Percentiles rank a stretch among this genome's conserved stretches.
phyloP scores from a whole-genome alignment of 1,139 yeast species.

The Suhomyces choctaworum region DNA sequence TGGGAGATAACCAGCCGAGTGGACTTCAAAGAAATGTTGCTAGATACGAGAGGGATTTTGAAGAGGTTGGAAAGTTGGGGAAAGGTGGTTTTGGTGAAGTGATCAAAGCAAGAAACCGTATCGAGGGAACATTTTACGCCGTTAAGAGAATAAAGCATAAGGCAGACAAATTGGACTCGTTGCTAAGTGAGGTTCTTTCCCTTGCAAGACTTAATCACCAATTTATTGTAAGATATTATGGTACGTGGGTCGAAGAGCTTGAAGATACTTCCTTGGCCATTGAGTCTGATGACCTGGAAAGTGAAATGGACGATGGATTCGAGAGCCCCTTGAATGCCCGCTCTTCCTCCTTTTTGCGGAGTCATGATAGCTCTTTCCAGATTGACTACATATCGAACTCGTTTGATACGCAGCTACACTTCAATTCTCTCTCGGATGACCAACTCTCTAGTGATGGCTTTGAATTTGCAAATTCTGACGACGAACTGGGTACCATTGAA shows the following conservation, averaged over 20 bases:
- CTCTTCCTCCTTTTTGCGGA: conserved; percentile 33
- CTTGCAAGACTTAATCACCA: conserved; percentile 92
- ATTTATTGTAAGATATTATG: conserved; percentile 92
- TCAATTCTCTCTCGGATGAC: conserved; percentile 47
- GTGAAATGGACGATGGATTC: conserved; percentile 22
- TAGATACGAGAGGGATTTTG: conserved; percentile 68
- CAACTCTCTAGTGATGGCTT: conserved; percentile 24
- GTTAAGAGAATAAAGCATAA: conserved; percentile 87
- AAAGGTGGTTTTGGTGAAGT: conserved; percentile 98
- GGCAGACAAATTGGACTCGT: conserved; percentile 73
- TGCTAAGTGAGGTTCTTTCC: conserved; percentile 86
- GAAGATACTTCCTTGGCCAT: conserved; percentile 22
- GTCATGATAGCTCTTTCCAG: conserved; percentile 42
- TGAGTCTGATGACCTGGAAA: conserved; percentile 21
- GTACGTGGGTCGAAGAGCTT: conserved; percentile 93
- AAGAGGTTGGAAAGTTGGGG: conserved; percentile 89
- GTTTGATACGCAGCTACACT: conserved; percentile 58
- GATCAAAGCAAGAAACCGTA: conserved; percentile 86
- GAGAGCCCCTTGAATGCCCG: conserved; percentile 22
- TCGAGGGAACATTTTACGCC: conserved; percentile 95
- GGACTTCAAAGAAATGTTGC: conserved; percentile 23
- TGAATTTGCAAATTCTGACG: conserved; percentile 29
- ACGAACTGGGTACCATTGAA: conserved; percentile 9
- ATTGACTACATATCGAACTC: conserved; percentile 71
- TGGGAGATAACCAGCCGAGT: conserved; percentile 8